Percentiles rank a stretch among this genome's conserved stretches.
These are phyloP conservation scores for Magnusiomyces ingens DNA, from an alignment of 1,139 yeast genomes.

Conservation along the genomic window DNA sequence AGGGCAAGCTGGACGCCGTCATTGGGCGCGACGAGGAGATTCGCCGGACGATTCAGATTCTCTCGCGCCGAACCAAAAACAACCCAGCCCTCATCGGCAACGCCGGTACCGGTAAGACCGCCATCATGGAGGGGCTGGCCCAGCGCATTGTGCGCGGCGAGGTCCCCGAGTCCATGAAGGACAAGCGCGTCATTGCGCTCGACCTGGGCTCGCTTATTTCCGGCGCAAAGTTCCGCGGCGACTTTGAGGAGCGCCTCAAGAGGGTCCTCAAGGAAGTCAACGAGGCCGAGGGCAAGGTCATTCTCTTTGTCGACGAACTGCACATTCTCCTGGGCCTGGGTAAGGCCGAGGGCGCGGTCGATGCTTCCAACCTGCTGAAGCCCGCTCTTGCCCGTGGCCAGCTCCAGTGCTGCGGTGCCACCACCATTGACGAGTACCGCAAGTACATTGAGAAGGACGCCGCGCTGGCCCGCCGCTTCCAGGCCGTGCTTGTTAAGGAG, in stretches of 20 bases:
- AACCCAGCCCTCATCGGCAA: constrained; percentile 91
- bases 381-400: constrained; percentile 94
- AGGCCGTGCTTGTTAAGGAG: constrained; percentile 78
- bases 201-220: constrained; percentile 87
- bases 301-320: constrained; percentile 86
- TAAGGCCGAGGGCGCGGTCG: constrained; percentile 92
- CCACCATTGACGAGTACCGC: constrained; percentile 80
- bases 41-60: constrained; percentile 81
- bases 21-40: constrained; percentile 96
- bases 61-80: constrained; percentile 87
- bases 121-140: constrained; percentile 93
- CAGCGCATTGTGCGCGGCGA: constrained; percentile 86
- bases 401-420: constrained; percentile 93
- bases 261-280: constrained; percentile 81
- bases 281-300: constrained; percentile 67
- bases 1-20: constrained; percentile 92
- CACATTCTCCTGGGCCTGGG: constrained; percentile 90
- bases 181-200: constrained; percentile 71
- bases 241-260: constrained; percentile 86
- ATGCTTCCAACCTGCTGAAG: constrained; percentile 86
- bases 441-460: constrained; percentile 90
- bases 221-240: constrained; percentile 94
- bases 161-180: constrained; percentile 90
- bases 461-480: constrained; percentile 86
- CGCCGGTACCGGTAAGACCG: constrained; percentile 98